Conservation (phyloP, 2,329 filamentous ascomycete genomes). For the Monilinia polystroma region DNA sequence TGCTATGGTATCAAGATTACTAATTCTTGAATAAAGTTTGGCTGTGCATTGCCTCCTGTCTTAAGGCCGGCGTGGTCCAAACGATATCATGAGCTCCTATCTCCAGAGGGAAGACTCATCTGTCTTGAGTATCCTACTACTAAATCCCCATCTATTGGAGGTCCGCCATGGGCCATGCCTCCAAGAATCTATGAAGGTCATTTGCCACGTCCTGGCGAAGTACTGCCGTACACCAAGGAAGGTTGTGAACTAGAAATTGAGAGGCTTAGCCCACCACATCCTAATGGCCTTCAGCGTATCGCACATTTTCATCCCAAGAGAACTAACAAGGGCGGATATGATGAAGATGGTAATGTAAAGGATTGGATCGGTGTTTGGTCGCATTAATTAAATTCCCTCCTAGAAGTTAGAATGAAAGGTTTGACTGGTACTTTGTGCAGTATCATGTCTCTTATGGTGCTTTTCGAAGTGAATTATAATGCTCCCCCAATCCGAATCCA, state of each 20-base stretch:
- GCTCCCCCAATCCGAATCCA: conserved; percentile 90
- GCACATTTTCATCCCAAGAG: conserved; percentile 51
- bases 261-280: conserved; percentile 44
- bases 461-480: conserved; percentile 84
- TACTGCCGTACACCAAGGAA: conserved; percentile 59
- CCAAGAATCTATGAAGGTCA: conserved; percentile 71
- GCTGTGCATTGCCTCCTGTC: conserved; percentile 58
- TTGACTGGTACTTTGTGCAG: neutral
- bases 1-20: conserved; percentile 6
- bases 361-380: conserved; percentile 58
- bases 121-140: conserved; percentile 77
- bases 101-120: conserved; percentile 52
- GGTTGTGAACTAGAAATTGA: conserved; percentile 51
- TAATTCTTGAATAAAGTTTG: conserved; percentile 49
- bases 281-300: conserved; percentile 45
- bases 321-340: conserved; percentile 50
- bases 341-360: conserved; percentile 47
- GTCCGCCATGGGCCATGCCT: conserved; percentile 71
- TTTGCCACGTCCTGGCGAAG: conserved; percentile 66
- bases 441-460: conserved; percentile 30
- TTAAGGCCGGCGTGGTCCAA: conserved; percentile 54
- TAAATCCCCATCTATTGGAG: conserved; percentile 62
- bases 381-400: conserved; percentile 31
- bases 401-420: neutral
- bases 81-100: conserved; percentile 52